Evolutionary conservation across 2,329 filamentous ascomycete genomes (phyloP), one percentile per base, ranked within the genome.

Genomic region (Ceratocystis eucalypticola): DNA sequence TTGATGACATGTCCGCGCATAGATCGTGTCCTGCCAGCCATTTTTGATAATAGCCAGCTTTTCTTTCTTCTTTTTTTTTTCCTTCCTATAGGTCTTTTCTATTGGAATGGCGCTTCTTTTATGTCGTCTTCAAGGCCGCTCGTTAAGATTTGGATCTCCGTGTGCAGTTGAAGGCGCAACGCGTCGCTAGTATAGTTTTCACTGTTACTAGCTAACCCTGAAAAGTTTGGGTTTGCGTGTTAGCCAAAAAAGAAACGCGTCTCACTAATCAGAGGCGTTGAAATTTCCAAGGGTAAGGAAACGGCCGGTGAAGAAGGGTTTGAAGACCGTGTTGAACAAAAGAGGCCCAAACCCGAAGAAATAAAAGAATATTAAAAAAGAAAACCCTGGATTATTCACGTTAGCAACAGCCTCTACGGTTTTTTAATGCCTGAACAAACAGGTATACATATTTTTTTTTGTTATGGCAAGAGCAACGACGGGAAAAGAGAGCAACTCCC

Each of bases 21-120:
- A 37, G 66, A 50, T 37, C 66, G 66, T 68, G 66, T 68, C 64
- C 66, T 64, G 20, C 66, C 66, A 63, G 59, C 63, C 66, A 68
- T 68, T 46, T 3, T 15, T 41, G 37, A 41, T 1, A 41, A 10
- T 20, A 10, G 46, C 25, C 44, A 61, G 33, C 53, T n/a, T 10
- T 48, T 8, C 28, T 25, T 10, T 5, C 2, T 45, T n/a, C 10
- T n/a, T 22, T 20, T n/a, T 20, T n/a, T 17, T 55, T 10, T 3
- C 5, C 62, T 64, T 46, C 6, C 45, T 28, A 45, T 33, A 45
- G n/a, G 1, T 50, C 17, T 46, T 48, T 10, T 28, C 41, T 63
- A 48, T 46, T 37, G 7, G 8, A 28, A 55, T 25, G 20, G 20
- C n/a, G 12, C 12, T 22, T 25, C 20, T 25, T 25, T 25, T 7